Percentiles rank a stretch among this genome's conserved stretches.
These are phyloP conservation scores for Tylopilus orsonianus DNA, from an alignment of 1,284 basidiomycete genomes.

Conservation along the genomic window DNA sequence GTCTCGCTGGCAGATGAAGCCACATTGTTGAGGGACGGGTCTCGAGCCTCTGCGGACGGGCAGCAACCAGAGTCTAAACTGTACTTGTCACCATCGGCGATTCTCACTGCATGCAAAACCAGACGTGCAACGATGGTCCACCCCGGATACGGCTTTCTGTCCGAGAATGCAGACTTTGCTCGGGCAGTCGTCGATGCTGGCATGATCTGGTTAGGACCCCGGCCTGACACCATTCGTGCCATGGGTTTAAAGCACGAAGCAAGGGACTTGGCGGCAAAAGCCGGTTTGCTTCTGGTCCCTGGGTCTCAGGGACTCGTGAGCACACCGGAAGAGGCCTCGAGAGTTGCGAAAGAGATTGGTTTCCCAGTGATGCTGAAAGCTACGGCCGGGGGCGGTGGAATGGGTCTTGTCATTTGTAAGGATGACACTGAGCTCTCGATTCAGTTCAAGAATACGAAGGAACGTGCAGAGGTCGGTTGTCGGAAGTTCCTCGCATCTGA, in stretches of 20 bases:
- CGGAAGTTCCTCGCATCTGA: neutral
- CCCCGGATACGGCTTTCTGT: constrained; percentile 69
- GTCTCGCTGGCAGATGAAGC: constrained; percentile 53
- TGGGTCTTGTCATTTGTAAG: constrained; percentile 63
- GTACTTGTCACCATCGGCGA: constrained; percentile 43
- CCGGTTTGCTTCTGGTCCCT: constrained; percentile 55
- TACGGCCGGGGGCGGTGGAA: constrained; percentile 71
- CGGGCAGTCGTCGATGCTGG: constrained; percentile 46
- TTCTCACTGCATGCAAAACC: constrained; percentile 46
- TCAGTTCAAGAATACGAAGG: constrained; percentile 40
- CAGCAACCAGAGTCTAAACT: constrained; percentile 36
- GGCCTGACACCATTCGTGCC: constrained; percentile 47
- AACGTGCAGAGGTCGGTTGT: constrained; percentile 46
- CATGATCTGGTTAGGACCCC: constrained; percentile 63
- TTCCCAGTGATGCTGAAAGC: constrained; percentile 72
- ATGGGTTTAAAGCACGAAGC: constrained; percentile 71
- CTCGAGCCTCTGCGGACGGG: constrained; percentile 10
- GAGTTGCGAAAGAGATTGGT: constrained; percentile 44
- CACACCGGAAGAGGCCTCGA: constrained; percentile 45
- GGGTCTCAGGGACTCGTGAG: constrained; percentile 52
- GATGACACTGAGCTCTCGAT: constrained; percentile 40
- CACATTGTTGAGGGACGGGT: constrained; percentile 35
- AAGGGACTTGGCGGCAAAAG: constrained; percentile 46
- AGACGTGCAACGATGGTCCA: constrained; percentile 56
- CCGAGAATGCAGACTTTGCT: constrained; percentile 64